phyloP scores from a whole-genome alignment of 176 grass and related monocot genomes.

The Eleusine indica region DNA sequence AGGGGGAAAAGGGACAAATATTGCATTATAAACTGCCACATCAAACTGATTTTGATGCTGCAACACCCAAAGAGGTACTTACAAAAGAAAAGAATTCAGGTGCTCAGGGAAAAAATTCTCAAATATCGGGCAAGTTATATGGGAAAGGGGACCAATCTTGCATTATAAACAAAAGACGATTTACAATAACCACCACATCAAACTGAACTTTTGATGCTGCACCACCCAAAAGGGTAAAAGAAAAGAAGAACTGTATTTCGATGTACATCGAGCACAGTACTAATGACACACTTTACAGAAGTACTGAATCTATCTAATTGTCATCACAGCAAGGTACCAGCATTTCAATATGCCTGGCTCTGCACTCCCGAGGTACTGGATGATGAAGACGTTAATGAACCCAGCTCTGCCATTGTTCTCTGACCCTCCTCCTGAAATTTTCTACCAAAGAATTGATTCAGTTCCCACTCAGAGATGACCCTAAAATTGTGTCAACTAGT shows the following conservation, averaged over 20 bases:
- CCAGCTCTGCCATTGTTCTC: background rate
- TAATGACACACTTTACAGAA: background rate
- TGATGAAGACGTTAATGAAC: conserved; percentile 16
- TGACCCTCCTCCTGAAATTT: conserved; percentile 13
- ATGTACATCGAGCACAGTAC: background rate
- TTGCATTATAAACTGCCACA: conserved; percentile 12
- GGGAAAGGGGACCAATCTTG: background rate
- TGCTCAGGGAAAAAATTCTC: background rate
- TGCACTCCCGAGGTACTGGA: background rate
- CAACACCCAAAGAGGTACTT: background rate
- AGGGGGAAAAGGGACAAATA: background rate
- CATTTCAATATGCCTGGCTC: background rate
- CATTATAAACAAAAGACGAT: background rate
- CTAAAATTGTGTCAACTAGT: background rate
- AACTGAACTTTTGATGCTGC: background rate
- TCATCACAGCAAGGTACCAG: background rate
- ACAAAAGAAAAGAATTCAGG: background rate
- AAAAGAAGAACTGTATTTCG: background rate
- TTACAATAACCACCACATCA: conserved; percentile 1
- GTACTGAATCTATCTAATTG: background rate
- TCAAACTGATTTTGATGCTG: conserved; percentile 19
- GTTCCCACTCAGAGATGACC: background rate
- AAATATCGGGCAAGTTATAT: background rate
- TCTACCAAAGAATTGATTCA: background rate
- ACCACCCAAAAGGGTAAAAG: background rate